Conservation (phyloP, 2,329 filamentous ascomycete genomes). For the Beauveria caledonica region DNA sequence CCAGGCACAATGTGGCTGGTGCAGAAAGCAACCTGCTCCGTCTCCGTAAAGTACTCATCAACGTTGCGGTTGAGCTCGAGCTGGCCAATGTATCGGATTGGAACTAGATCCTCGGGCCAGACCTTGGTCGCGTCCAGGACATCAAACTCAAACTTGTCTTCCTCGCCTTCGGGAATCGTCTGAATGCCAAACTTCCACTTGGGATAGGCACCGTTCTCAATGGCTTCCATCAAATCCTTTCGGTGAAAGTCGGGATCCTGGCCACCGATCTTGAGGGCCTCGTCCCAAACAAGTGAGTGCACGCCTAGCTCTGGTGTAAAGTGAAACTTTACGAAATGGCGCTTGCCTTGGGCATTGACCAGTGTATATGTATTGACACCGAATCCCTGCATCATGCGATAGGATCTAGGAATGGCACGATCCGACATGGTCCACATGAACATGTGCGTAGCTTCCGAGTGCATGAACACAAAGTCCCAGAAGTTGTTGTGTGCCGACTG, state of each 20-base stretch:
- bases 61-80: constrained; percentile 71
- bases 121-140: constrained; percentile 79
- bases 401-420: constrained; percentile 63
- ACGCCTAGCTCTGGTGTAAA: constrained; percentile 68
- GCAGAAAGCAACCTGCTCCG: constrained; percentile 76
- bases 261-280: constrained; percentile 64
- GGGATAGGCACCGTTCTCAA: constrained; percentile 61
- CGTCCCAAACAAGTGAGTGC: constrained; percentile 71
- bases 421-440: constrained; percentile 74
- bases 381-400: constrained; percentile 80
- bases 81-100: constrained; percentile 70
- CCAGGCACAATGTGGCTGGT: constrained; percentile 73
- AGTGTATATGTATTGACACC: constrained; percentile 74
- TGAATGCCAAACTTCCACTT: constrained; percentile 83
- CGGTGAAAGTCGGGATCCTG: constrained; percentile 77
- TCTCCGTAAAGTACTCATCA: constrained; percentile 76
- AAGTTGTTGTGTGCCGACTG: constrained; percentile 68
- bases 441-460: constrained; percentile 69
- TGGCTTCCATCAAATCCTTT: constrained; percentile 68
- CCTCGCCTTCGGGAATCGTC: constrained; percentile 59
- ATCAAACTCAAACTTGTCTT: constrained; percentile 77
- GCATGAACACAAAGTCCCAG: constrained; percentile 63
- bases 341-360: constrained; percentile 57
- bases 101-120: constrained; percentile 72
- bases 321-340: constrained; percentile 70